phyloP scores from a whole-genome alignment of 805 yeast genomes.

The Ogataea haglerorum region DNA sequence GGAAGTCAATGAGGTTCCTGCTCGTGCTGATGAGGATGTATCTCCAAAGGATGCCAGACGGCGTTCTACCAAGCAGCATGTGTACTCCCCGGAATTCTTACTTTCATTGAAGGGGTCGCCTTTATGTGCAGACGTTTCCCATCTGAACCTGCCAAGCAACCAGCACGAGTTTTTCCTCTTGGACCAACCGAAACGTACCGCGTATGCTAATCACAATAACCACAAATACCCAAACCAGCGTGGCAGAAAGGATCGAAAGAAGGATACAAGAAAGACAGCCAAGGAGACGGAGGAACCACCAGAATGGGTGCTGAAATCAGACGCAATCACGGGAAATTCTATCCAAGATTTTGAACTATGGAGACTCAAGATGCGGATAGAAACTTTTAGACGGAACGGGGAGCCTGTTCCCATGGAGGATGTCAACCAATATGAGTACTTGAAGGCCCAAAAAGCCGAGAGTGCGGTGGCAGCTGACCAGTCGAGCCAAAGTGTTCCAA shows the following conservation, averaged over 20 bases:
- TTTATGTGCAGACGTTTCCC: slow-evolving; percentile 28
- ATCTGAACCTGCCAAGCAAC: slow-evolving; percentile 42
- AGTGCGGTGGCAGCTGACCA: too few relatives aligned
- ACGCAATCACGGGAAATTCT: slow-evolving; percentile 43
- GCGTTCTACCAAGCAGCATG: slow-evolving; percentile 11
- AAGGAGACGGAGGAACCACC: slow-evolving; percentile 33
- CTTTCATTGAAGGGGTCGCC: slow-evolving; percentile 37
- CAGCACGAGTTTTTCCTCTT: slow-evolving; percentile 14
- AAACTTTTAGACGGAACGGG: slow-evolving; percentile 46
- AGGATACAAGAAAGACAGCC: slow-evolving; percentile 14
- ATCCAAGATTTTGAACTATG: slow-evolving; percentile 58
- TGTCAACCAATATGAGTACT: slow-evolving; percentile 19
- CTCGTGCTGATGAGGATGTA: background rate
- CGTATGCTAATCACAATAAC: slow-evolving; percentile 22
- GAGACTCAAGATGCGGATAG: slow-evolving; percentile 51
- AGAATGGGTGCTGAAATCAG: slow-evolving; percentile 38
- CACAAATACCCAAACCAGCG: slow-evolving; percentile 11
- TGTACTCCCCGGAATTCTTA: slow-evolving; percentile 31
- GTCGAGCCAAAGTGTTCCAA: background rate
- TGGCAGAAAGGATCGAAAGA: slow-evolving; percentile 20
- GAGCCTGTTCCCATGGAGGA: slow-evolving; percentile 34
- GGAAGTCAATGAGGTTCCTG: slow-evolving; percentile 4
- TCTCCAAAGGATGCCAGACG: background rate
- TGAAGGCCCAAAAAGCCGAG: slow-evolving; percentile 9
- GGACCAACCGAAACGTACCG: slow-evolving; percentile 33